phyloP scores from a whole-genome alignment of 257 asterid genomes.

The Euphrasia confusa region DNA sequence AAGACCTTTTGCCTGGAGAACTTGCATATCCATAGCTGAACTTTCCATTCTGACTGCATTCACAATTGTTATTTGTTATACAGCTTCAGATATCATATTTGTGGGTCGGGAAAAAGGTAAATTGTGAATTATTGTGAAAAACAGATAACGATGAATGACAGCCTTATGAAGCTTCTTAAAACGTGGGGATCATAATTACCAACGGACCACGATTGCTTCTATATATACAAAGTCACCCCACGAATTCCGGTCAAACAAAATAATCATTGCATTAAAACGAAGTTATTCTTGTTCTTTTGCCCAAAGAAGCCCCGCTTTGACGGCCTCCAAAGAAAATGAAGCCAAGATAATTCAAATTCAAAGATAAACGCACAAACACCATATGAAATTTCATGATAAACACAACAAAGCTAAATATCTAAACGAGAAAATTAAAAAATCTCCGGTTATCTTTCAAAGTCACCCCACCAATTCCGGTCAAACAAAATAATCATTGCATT shows the following conservation, averaged over 20 bases:
- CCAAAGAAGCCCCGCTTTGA: too few species aligned
- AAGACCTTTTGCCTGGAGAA: conserved; percentile 80
- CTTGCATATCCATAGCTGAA: conserved; percentile 94
- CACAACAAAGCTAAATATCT: not conserved
- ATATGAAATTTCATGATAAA: not conserved
- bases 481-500: not conserved
- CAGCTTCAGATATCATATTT: conserved; percentile 1
- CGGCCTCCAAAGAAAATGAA: too few species aligned
- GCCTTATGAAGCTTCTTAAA: conserved; percentile 3
- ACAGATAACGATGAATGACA: conserved; percentile 7
- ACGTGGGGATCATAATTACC: not conserved
- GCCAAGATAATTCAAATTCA: too few species aligned
- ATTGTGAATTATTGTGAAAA: not conserved
- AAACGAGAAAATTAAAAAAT: too few species aligned
- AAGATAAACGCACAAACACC: not conserved
- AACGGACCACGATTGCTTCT: too few species aligned
- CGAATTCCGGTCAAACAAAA: not conserved
- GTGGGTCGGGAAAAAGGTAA: not conserved
- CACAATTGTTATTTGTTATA: not conserved
- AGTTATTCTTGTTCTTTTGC: too few species aligned
- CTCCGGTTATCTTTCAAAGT: too few species aligned
- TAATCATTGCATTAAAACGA: too few species aligned
- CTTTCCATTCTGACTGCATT: conserved; percentile 72
- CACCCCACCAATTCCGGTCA: too few species aligned
- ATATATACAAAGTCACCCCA: too few species aligned